phyloP scores from a whole-genome alignment of 2,329 filamentous ascomycete species.

The Penicillium aurantiogriseum region DNA sequence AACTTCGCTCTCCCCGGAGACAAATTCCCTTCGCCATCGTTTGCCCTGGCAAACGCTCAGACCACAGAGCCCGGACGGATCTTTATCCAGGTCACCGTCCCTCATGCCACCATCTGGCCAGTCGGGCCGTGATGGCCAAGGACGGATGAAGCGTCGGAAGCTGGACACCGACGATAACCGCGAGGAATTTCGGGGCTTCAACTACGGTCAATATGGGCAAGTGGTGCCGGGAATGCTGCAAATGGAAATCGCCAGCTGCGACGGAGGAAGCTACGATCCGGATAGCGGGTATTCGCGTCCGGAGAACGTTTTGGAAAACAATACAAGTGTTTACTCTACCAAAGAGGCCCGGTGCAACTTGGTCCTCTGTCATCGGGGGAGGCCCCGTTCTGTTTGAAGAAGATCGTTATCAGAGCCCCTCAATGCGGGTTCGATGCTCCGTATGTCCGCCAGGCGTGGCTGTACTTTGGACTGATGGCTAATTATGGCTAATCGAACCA shows the following conservation, averaged over 20 bases:
- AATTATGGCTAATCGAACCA: constrained; percentile 40
- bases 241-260: constrained; percentile 88
- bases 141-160: constrained; percentile 65
- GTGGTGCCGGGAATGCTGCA: constrained; percentile 76
- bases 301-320: constrained; percentile 80
- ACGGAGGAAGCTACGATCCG: constrained; percentile 68
- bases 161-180: constrained; percentile 62
- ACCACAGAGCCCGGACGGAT: constrained; percentile 24
- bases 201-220: constrained; percentile 84
- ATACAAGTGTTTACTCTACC: constrained; percentile 85
- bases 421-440: constrained; percentile 78
- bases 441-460: constrained; percentile 54
- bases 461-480: constrained; percentile 25
- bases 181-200: constrained; percentile 56
- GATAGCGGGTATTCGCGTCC: constrained; percentile 59
- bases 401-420: constrained; percentile 84
- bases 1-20: constrained; percentile 12
- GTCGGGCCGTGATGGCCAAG: constrained; percentile 40
- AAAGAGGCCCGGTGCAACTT: constrained; percentile 86
- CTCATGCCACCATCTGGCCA: constrained; percentile 28
- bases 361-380: constrained; percentile 77
- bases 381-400: constrained; percentile 77
- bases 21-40: not conserved
- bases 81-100: constrained; percentile 21
- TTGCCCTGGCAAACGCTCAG: constrained; percentile 16